A percentile compares a stretch with the other conserved stretches of the same genome.
phyloP scores from a whole-genome alignment of 768 basidiomycete species.

The Tricholomella constricta region DNA sequence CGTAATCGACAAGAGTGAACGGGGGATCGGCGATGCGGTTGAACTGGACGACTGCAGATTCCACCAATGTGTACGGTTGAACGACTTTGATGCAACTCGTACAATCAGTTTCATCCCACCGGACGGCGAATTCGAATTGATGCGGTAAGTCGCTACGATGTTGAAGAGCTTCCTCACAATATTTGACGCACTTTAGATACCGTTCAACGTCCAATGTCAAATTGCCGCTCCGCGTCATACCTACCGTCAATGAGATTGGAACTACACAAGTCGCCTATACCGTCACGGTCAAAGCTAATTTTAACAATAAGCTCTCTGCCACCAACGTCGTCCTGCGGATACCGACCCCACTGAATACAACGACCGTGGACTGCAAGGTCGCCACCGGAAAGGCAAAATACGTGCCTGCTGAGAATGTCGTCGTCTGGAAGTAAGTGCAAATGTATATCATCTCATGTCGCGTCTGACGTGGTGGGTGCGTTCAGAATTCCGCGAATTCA shows the following conservation, averaged over 20 bases:
- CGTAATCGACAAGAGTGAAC: slow-evolving; percentile 86
- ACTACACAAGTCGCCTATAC: slow-evolving; percentile 91
- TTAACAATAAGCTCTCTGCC: slow-evolving; percentile 89
- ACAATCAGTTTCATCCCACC: slow-evolving; percentile 98
- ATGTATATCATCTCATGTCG: not conserved
- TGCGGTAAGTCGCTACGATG: slow-evolving; percentile 61
- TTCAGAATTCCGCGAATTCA: slow-evolving; percentile 89
- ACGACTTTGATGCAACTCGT: slow-evolving; percentile 91
- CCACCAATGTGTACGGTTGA: slow-evolving; percentile 95
- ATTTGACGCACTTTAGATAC: slow-evolving; percentile 58
- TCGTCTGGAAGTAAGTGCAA: slow-evolving; percentile 91
- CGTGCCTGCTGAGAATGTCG: slow-evolving; percentile 91
- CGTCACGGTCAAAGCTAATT: slow-evolving; percentile 84
- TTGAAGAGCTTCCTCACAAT: not conserved
- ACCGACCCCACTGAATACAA: slow-evolving; percentile 96
- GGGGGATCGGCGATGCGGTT: slow-evolving; percentile 74
- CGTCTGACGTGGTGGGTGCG: slow-evolving; percentile 2
- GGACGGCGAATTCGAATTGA: slow-evolving; percentile 98
- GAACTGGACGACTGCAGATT: slow-evolving; percentile 98
- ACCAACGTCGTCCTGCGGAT: slow-evolving; percentile 91
- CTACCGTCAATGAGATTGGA: slow-evolving; percentile 91
- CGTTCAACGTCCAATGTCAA: slow-evolving; percentile 96
- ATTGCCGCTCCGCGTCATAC: slow-evolving; percentile 85
- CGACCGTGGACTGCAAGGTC: slow-evolving; percentile 89
- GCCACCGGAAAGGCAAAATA: slow-evolving; percentile 96